Evolutionary conservation across 805 yeast genomes (phyloP).

Genomic region (Starmerella etchellsii): DNA sequence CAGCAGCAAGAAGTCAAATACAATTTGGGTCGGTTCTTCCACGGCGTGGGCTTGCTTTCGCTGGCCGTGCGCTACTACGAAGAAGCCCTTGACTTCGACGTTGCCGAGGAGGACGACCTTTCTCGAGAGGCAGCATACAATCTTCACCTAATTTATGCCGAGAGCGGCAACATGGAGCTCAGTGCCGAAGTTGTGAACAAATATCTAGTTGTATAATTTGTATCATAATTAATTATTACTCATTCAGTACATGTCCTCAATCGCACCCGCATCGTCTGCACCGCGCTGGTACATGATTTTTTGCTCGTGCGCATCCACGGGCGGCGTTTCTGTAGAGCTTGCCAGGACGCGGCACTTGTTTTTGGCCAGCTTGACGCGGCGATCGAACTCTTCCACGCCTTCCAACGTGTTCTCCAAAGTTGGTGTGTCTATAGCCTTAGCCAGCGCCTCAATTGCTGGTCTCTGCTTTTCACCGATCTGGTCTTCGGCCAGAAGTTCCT

Average conservation of each 20-base stretch:
- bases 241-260: conserved; percentile 24
- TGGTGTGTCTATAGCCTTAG: conserved; percentile 25
- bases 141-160: conserved; percentile 57
- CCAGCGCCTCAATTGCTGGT: conserved; percentile 18
- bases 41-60: conserved; percentile 61
- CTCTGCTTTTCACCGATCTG: conserved; percentile 6
- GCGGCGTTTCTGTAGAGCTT: conserved; percentile 21
- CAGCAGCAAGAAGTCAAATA: conserved; percentile 48
- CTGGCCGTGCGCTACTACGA: conserved; percentile 66
- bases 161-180: conserved; percentile 55
- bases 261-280: conserved; percentile 23
- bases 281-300: conserved; percentile 24
- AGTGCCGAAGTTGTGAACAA: conserved; percentile 54
- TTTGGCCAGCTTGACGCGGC: conserved; percentile 39
- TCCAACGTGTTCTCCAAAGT: conserved; percentile 37
- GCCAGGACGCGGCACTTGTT: conserved; percentile 48
- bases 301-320: conserved; percentile 29
- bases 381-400: conserved; percentile 45
- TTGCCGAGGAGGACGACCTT: conserved; percentile 39
- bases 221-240: too few relatives aligned
- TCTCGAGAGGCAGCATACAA: conserved; percentile 79
- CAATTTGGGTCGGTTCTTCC: conserved; percentile 76
- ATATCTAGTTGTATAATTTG: conserved; percentile 41
- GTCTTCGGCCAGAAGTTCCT: conserved; percentile 8
- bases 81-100: conserved; percentile 27